Evolutionary conservation across 306 rosid species (phyloP), one percentile per base, ranked within the genome.

Genomic region (Pterocarpus santalinus): DNA sequence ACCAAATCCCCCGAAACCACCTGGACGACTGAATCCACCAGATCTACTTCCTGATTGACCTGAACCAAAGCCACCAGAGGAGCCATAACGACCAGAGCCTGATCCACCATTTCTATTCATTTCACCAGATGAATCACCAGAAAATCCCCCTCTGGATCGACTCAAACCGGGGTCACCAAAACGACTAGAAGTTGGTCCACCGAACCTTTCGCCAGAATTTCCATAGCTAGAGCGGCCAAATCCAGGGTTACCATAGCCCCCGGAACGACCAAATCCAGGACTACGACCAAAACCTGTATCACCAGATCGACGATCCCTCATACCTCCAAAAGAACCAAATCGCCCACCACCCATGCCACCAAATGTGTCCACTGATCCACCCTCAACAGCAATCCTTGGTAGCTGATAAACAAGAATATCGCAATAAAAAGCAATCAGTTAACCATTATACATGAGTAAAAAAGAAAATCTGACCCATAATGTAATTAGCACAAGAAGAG

Each of bases 301-400:
- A 28, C 88, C 83, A 47, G 68, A 84, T 36, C 90, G 81, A 28
- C 89, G 86, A 78, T 82, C 88, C 83, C 84, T 86, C 22, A 8
- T 30, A 76, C 83, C 80, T 81, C 90, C 91, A 49, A 1, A 80
- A 57, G 85, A 75, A 22, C 90, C 79, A 79, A 39, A 91, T 65
- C 81, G 86, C 5, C 97, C 88, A 28, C 91, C 80, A 39, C 96
- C 90, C 84, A 75, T 83, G 85, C 81, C 87, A 34, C 87, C 69
- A 62, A 85, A 76, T 84, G 87, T 80, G 69, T 82, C 89, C 53
- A 82, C 62, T 34, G 87, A 85, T 75, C 80, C 85, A 56, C 89
- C 77, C 49, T 89, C 97, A 75, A 81, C 91, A 51, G 94, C 78
- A 73, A 95, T 89, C 49, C 53, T 84, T 3, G 98, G 95, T 39